A percentile compares a stretch with the other conserved stretches of the same genome.
Evolutionary conservation across 2,329 filamentous ascomycete species (phyloP).

Genomic region (Chaetomium strumarium): DNA sequence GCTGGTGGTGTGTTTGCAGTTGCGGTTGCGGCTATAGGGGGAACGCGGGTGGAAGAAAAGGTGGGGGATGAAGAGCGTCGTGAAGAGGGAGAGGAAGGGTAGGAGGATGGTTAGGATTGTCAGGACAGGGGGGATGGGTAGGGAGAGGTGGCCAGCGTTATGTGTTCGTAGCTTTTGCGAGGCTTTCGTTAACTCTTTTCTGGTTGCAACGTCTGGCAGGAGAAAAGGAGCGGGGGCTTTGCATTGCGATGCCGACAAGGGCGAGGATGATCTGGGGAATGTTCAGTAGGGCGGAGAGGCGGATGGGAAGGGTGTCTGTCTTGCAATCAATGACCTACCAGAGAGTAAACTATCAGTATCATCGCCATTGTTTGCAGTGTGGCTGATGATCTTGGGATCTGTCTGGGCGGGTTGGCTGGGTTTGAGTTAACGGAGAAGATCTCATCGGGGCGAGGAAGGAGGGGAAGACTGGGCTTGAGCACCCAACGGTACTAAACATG

Average conservation of each 20-base stretch:
- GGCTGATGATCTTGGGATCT: background rate
- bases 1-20: constrained; percentile 13
- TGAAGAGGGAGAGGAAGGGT: constrained; percentile 35
- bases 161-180: constrained; percentile 33
- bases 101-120: constrained; percentile 36
- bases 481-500: background rate
- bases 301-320: background rate
- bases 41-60: constrained; percentile 27
- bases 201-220: background rate
- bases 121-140: constrained; percentile 34
- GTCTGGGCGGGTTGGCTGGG: background rate
- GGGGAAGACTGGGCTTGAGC: background rate
- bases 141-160: constrained; percentile 35
- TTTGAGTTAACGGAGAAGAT: background rate
- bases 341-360: background rate
- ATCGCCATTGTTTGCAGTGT: background rate
- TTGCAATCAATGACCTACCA: background rate
- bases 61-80: constrained; percentile 33
- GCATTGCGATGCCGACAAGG: constrained; percentile 25
- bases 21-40: constrained; percentile 2
- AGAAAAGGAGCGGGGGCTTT: constrained; percentile 30
- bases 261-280: constrained; percentile 20
- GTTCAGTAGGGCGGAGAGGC: background rate
- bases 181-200: background rate
- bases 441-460: background rate